Evolutionary conservation across 352 stramenopile species (phyloP).

Genomic region (Phytophthora citrophthora): DNA sequence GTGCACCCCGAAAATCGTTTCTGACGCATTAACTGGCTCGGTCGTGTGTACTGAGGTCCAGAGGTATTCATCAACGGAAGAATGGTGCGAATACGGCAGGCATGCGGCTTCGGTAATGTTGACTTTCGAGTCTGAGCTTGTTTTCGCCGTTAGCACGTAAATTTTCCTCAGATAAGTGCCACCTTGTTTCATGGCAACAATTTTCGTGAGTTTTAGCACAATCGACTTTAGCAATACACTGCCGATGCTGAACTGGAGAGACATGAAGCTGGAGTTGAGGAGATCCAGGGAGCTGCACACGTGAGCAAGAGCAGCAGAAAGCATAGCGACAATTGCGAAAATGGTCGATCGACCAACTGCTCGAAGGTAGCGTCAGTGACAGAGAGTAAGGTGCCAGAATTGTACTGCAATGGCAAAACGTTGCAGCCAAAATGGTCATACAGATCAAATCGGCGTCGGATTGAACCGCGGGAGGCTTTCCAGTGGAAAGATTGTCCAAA

Average conservation of each 20-base stretch:
- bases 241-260: background rate
- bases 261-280: background rate
- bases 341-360: background rate
- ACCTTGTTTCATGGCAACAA: slow-evolving; percentile 1
- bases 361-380: background rate
- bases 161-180: slow-evolving; percentile 3
- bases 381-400: background rate
- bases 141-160: slow-evolving; percentile 11
- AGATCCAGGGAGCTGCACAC: background rate
- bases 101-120: background rate
- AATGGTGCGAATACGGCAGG: background rate
- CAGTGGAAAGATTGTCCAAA: slow-evolving; percentile 6
- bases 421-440: slow-evolving; percentile 2
- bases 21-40: background rate
- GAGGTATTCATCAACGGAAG: background rate
- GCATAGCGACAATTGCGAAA: background rate
- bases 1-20: background rate
- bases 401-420: background rate
- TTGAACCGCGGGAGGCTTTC: slow-evolving; percentile 3
- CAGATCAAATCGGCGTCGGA: slow-evolving; percentile 10
- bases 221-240: background rate
- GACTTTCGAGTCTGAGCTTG: too few relatives aligned
- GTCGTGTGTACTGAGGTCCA: background rate
- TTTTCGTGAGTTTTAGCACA: background rate
- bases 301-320: background rate